These are phyloP conservation scores for Dactylellina sp. DNA, from an alignment of 2,329 filamentous ascomycete genomes.

Conservation along the genomic window DNA sequence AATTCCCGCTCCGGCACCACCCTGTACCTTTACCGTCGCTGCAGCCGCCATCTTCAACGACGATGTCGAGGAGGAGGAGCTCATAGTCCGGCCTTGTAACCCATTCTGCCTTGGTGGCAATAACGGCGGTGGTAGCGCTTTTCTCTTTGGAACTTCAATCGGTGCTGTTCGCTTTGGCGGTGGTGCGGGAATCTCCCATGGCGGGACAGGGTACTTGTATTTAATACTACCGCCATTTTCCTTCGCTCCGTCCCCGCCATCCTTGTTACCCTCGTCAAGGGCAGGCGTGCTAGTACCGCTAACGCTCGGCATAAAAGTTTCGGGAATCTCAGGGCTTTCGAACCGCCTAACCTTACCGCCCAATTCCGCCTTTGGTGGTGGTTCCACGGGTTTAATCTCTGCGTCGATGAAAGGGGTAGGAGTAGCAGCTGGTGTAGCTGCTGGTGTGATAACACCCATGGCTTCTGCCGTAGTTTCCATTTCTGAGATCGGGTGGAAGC, in stretches of 20 bases:
- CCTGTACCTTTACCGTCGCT: conserved; percentile 44
- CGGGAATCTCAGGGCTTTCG: conserved; percentile 12
- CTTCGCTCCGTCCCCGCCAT: conserved; percentile 9
- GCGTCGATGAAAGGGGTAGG: neutral
- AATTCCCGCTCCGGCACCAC: neutral
- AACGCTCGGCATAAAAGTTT: neutral
- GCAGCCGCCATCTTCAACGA: conserved; percentile 58
- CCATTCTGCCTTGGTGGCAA: conserved; percentile 61
- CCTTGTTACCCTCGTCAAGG: neutral
- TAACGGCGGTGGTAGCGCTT: conserved; percentile 69
- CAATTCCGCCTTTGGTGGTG: conserved; percentile 29
- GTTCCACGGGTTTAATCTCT: conserved; percentile 32
- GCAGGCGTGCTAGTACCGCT: conserved; percentile 1
- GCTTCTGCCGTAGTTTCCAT: conserved; percentile 22
- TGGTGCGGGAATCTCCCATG: conserved; percentile 58
- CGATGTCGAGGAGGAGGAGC: conserved; percentile 47
- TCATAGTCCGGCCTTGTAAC: conserved; percentile 29
- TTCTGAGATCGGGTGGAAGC: conserved; percentile 45
- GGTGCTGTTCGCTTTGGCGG: conserved; percentile 66
- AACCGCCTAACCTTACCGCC: conserved; percentile 35
- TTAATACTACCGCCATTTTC: conserved; percentile 19
- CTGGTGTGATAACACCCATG: conserved; percentile 7
- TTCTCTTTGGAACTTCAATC: conserved; percentile 73
- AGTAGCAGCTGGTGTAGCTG: no score
- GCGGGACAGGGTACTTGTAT: conserved; percentile 50